Conservation (phyloP, 2,329 filamentous ascomycete genomes). For the Ascochyta clinopodiicola region DNA sequence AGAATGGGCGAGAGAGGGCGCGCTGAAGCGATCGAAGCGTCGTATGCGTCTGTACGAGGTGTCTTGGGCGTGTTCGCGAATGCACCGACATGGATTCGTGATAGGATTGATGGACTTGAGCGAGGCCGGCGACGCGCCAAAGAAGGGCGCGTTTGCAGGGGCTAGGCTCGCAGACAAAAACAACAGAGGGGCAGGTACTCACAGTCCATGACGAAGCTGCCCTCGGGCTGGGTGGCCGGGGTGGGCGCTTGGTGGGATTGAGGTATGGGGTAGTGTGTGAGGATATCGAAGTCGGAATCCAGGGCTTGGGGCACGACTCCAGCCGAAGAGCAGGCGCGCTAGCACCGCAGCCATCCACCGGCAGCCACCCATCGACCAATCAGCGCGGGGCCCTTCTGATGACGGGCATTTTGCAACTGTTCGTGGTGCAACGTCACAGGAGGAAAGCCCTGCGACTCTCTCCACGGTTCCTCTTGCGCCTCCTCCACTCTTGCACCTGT, state of each 20-base stretch:
- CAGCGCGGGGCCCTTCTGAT: slow-evolving; percentile 23
- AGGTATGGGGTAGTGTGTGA: slow-evolving; percentile 40
- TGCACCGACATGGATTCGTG: slow-evolving; percentile 41
- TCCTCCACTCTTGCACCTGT: slow-evolving; percentile 13
- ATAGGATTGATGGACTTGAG: slow-evolving; percentile 45
- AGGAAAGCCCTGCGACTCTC: slow-evolving; percentile 13
- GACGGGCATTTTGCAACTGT: slow-evolving; percentile 21
- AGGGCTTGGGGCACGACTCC: slow-evolving; percentile 19
- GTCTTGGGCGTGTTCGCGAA: slow-evolving; percentile 32
- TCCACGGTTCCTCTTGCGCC: slow-evolving; percentile 15
- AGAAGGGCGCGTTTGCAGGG: slow-evolving; percentile 23
- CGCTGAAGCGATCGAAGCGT: slow-evolving; percentile 21
- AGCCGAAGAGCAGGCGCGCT: slow-evolving; percentile 5
- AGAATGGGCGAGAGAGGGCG: slow-evolving; percentile 20
- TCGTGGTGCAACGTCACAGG: slow-evolving; percentile 27
- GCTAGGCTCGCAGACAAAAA: slow-evolving; percentile 25
- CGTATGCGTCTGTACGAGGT: slow-evolving; percentile 19
- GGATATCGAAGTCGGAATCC: slow-evolving; percentile 25
- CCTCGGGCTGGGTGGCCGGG: slow-evolving; percentile 46
- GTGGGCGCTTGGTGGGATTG: slow-evolving; percentile 34
- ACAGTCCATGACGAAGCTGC: slow-evolving; percentile 66
- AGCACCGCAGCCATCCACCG: not conserved
- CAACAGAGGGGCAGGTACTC: slow-evolving; percentile 53
- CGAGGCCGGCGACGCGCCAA: slow-evolving; percentile 32
- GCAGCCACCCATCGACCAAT: slow-evolving; percentile 20